Evolutionary conservation across 1,139 yeast species (phyloP).

Genomic region (Protomyces gravidus): DNA sequence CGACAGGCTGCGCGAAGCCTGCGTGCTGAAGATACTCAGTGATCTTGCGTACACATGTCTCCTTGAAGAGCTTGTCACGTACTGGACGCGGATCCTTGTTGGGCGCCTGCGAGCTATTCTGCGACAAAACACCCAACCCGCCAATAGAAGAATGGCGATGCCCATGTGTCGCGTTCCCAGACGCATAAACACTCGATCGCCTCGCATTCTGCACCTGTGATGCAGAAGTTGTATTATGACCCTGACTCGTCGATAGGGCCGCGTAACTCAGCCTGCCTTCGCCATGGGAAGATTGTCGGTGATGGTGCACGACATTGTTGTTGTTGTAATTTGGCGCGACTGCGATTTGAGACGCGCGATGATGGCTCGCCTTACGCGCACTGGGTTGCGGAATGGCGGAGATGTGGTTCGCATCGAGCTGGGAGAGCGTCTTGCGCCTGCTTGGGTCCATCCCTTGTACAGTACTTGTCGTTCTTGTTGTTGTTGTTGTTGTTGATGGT

Average conservation of each 20-base stretch:
- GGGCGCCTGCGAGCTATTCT: slow-evolving; percentile 19
- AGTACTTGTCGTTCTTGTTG: neutral
- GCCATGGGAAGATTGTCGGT: slow-evolving; percentile 23
- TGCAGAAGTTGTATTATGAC: slow-evolving; percentile 5
- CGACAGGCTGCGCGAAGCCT: slow-evolving; percentile 65
- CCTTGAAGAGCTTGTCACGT: slow-evolving; percentile 65
- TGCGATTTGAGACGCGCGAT: slow-evolving; percentile 3
- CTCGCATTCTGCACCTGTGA: neutral
- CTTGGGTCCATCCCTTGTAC: neutral
- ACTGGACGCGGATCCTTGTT: slow-evolving; percentile 68
- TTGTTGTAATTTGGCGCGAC: slow-evolving; percentile 11
- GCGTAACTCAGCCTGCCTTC: slow-evolving; percentile 28
- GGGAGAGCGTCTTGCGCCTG: slow-evolving; percentile 25
- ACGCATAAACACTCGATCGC: slow-evolving; percentile 15
- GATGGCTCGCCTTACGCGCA: slow-evolving; percentile 14
- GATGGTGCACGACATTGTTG: slow-evolving; percentile 14
- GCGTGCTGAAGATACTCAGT: slow-evolving; percentile 57
- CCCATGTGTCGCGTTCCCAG: neutral
- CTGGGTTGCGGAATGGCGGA: slow-evolving; percentile 25
- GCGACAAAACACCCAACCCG: slow-evolving; percentile 21
- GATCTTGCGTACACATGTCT: slow-evolving; percentile 42
- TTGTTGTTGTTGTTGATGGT: neutral
- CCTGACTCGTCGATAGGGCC: neutral
- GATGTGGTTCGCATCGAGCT: slow-evolving; percentile 23
- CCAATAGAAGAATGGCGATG: slow-evolving; percentile 25